Conservation (phyloP, 352 stramenopile genomes). For the Globisporangium ultimum region DNA sequence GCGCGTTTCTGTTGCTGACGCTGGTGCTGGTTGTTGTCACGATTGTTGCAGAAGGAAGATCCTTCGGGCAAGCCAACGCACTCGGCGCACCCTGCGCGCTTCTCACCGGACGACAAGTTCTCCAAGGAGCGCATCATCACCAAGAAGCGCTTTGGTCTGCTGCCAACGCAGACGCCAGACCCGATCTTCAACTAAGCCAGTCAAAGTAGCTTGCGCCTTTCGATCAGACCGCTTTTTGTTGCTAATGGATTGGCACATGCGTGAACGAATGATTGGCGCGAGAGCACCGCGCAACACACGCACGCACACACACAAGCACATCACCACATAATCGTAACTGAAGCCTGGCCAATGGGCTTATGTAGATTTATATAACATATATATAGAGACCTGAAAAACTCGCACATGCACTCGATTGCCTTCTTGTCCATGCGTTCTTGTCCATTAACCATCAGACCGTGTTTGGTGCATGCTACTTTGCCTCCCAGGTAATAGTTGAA, state of each 20-base stretch:
- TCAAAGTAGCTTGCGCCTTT: neutral
- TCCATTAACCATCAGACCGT: neutral
- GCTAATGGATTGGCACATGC: neutral
- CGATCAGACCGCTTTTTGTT: neutral
- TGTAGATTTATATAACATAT: constrained; percentile 27
- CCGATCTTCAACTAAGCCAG: constrained; percentile 74
- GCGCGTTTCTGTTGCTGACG: neutral
- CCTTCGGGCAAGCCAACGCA: constrained; percentile 91
- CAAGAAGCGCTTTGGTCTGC: constrained; percentile 98
- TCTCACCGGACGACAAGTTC: constrained; percentile 99
- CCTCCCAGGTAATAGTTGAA: constrained; percentile 17
- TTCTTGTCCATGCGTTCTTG: neutral
- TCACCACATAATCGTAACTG: neutral
- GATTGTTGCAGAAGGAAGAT: constrained; percentile 88
- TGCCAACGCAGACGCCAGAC: constrained; percentile 93
- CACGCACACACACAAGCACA: neutral
- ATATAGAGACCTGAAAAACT: constrained; percentile 14
- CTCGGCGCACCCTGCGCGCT: constrained; percentile 96
- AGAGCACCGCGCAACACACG: constrained; percentile 3
- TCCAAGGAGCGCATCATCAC: constrained; percentile 96
- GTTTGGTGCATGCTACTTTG: neutral
- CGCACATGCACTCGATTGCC: neutral
- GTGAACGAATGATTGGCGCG: neutral
- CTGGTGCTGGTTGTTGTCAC: constrained; percentile 3
- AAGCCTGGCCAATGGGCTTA: constrained; percentile 8